These are phyloP conservation scores for Butyriboletus loyo DNA, from an alignment of 768 basidiomycete genomes.

Conservation along the genomic window DNA sequence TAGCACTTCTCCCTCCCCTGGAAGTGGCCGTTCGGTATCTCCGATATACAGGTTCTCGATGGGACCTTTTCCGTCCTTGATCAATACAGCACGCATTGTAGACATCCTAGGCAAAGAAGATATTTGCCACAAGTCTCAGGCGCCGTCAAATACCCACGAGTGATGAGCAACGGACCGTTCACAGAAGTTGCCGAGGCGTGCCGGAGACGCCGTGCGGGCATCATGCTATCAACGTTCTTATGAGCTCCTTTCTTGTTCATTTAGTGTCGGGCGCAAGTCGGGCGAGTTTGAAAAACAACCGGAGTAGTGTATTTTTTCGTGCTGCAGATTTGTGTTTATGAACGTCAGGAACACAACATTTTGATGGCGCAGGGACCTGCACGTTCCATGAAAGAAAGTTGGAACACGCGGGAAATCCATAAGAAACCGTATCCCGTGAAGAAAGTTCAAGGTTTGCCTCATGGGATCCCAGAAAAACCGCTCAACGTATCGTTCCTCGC, in stretches of 20 bases:
- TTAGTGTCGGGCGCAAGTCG: background rate
- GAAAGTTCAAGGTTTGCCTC: too few relatives aligned
- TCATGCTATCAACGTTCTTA: background rate
- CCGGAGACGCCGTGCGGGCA: too few relatives aligned
- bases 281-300: too few relatives aligned
- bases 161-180: too few relatives aligned
- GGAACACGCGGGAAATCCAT: too few relatives aligned
- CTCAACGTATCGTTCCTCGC: background rate
- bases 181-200: background rate
- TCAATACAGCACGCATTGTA: conserved; percentile 73
- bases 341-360: too few relatives aligned
- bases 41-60: conserved; percentile 78
- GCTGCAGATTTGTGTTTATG: background rate
- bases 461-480: background rate
- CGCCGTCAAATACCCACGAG: background rate
- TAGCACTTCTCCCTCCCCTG: conserved; percentile 60
- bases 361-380: too few relatives aligned
- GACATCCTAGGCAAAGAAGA: conserved; percentile 9
- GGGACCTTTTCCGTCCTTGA: conserved; percentile 75
- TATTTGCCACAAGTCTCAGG: background rate
- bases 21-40: conserved; percentile 60
- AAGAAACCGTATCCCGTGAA: too few relatives aligned
- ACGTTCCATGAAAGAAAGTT: too few relatives aligned
- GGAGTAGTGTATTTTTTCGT: background rate
- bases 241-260: too few relatives aligned